Evolutionary conservation across 2,329 filamentous ascomycete species (phyloP).

Genomic region (Apiospora hydei): DNA sequence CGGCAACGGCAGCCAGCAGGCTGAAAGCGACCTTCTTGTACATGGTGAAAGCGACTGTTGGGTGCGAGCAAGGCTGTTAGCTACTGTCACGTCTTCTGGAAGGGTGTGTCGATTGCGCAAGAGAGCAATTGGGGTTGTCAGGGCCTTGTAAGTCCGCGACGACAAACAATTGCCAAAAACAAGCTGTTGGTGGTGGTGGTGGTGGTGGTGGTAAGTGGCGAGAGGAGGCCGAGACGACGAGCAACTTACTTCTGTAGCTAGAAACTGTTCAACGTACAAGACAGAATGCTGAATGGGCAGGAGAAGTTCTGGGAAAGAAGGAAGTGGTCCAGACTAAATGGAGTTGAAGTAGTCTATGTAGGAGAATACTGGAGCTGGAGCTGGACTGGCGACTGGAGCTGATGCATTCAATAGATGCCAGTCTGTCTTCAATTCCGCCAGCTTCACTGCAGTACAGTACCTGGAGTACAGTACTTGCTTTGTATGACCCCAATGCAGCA

Average conservation of each 20-base stretch:
- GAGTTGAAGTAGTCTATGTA: conserved; percentile 17
- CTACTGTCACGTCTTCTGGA: not conserved
- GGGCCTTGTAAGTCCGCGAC: not conserved
- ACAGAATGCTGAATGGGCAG: conserved; percentile 12
- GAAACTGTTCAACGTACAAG: conserved; percentile 11
- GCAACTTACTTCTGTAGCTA: conserved; percentile 15
- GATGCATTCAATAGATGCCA: conserved; percentile 14
- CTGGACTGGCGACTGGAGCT: not conserved
- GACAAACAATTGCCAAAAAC: not conserved
- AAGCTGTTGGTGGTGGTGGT: not conserved
- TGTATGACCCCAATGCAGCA: not conserved
- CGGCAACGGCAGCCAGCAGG: conserved; percentile 62
- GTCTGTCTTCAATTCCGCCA: conserved; percentile 18
- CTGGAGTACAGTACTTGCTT: not conserved
- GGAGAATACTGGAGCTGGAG: not conserved
- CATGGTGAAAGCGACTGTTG: conserved; percentile 34
- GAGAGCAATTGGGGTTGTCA: not conserved
- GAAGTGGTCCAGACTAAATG: conserved; percentile 5
- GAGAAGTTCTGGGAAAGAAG: conserved; percentile 2
- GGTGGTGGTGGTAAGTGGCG: not conserved
- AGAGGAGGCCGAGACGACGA: not conserved
- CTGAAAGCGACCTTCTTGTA: conserved; percentile 53
- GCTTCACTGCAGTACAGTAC: not conserved
- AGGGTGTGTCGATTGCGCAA: not conserved
- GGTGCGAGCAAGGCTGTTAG: conserved; percentile 8